These are phyloP conservation scores for Triangularia setosa DNA, from an alignment of 2,329 filamentous ascomycete genomes.

Conservation along the genomic window DNA sequence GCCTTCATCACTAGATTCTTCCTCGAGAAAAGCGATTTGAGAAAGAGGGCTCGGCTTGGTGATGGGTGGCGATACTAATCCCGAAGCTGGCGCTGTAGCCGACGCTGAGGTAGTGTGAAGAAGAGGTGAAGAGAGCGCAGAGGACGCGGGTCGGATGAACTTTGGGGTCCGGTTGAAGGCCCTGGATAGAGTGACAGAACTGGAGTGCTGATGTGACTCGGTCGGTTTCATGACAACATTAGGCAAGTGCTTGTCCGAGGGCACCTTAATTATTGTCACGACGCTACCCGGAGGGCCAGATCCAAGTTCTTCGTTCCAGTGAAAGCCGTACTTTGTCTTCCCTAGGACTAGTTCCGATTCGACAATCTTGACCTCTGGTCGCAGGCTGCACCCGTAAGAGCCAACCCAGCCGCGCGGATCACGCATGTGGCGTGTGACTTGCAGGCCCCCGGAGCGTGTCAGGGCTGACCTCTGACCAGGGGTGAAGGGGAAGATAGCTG, in stretches of 20 bases:
- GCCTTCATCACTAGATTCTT: background rate
- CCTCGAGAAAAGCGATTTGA: background rate
- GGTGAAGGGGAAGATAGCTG: slow-evolving; percentile 19
- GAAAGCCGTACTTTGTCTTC: background rate
- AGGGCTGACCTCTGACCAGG: slow-evolving; percentile 20
- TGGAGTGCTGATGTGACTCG: background rate
- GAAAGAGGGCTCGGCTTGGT: background rate
- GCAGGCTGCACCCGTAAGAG: background rate
- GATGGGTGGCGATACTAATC: background rate
- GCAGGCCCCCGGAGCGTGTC: slow-evolving; percentile 9
- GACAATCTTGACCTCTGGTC: background rate
- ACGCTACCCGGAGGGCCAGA: background rate
- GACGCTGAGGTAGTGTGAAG: background rate
- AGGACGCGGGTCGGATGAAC: background rate
- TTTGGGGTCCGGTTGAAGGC: background rate
- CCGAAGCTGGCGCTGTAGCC: background rate
- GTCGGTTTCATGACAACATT: background rate
- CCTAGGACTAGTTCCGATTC: background rate
- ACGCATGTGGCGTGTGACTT: slow-evolving; percentile 12
- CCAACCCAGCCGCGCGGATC: slow-evolving; percentile 15
- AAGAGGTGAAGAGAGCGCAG: background rate
- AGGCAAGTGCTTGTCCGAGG: background rate
- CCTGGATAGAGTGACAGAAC: background rate
- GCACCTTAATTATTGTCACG: background rate
- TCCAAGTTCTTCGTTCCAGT: background rate